Percentiles rank a stretch among this genome's conserved stretches.
phyloP scores from a whole-genome alignment of 768 basidiomycete species.

The Hortiboletus flavorubellus region DNA sequence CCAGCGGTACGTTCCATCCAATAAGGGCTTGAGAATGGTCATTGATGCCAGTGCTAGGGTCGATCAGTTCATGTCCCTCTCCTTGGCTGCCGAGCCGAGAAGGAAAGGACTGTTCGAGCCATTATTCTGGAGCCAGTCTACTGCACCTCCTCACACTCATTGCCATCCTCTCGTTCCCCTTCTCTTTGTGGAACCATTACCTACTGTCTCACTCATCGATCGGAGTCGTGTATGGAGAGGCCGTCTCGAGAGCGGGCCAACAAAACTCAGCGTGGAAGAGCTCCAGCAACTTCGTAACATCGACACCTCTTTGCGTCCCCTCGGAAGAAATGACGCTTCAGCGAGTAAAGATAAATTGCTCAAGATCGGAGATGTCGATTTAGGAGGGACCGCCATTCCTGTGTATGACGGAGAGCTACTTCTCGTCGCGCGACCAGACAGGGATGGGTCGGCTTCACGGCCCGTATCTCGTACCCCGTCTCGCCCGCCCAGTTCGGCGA shows the following conservation, averaged over 20 bases:
- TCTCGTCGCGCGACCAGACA: conserved; percentile 57
- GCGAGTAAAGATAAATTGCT: conserved; percentile 26
- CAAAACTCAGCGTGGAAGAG: conserved; percentile 49
- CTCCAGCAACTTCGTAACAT: conserved; percentile 54
- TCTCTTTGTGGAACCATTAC: conserved; percentile 73
- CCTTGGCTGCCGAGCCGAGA: conserved; percentile 70
- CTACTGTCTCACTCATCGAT: conserved; percentile 65
- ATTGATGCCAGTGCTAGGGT: conserved; percentile 39
- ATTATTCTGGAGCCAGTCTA: conserved; percentile 61
- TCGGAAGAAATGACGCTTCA: conserved; percentile 15
- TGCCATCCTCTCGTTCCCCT: conserved; percentile 58
- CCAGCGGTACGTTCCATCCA: conserved; percentile 46
- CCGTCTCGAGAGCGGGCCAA: conserved; percentile 61
- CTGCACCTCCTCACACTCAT: conserved; percentile 34
- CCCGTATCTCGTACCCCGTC: conserved; percentile 63
- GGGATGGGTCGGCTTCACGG: conserved; percentile 46
- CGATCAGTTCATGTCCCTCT: conserved; percentile 77
- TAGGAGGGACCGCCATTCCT: conserved; percentile 68
- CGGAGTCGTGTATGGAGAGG: conserved; percentile 60
- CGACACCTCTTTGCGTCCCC: conserved; percentile 42
- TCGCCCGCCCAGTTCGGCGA: conserved; percentile 64
- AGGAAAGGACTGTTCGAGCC: conserved; percentile 75
- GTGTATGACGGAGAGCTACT: conserved; percentile 73
- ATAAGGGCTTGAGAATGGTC: neutral
- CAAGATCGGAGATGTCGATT: conserved; percentile 42